Percentiles rank a stretch among this genome's conserved stretches.
Evolutionary conservation across 352 stramenopile species (phyloP).

Genomic region (Phytopythium aichiense): DNA sequence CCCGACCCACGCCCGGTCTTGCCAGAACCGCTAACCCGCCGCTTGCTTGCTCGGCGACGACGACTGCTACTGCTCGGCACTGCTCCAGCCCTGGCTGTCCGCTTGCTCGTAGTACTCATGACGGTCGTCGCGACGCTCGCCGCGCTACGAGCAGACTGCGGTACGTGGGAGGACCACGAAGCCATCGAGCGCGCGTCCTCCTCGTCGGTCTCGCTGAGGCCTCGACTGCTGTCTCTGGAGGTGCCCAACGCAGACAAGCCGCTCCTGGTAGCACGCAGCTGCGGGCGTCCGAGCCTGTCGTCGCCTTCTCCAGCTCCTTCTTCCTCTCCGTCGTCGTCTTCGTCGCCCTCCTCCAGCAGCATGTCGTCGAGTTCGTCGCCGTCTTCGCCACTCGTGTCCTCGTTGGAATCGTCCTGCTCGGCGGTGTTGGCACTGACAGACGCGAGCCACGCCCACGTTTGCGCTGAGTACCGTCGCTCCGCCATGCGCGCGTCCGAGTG

Average conservation of each 20-base stretch:
- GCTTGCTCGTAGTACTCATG: slow-evolving; percentile 6
- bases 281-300: not conserved
- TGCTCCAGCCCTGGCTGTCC: not conserved
- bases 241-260: not conserved
- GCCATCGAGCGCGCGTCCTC: slow-evolving; percentile 3
- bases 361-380: slow-evolving; percentile 14
- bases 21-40: slow-evolving; percentile 13
- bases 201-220: not conserved
- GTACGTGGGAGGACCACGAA: not conserved
- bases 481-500: slow-evolving; percentile 51
- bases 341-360: slow-evolving; percentile 12
- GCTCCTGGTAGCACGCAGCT: not conserved
- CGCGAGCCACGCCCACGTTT: slow-evolving; percentile 52
- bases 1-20: slow-evolving; percentile 10
- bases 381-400: slow-evolving; percentile 5
- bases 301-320: not conserved
- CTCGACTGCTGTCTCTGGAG: not conserved
- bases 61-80: not conserved
- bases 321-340: slow-evolving; percentile 20
- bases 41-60: slow-evolving; percentile 11
- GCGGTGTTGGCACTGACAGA: slow-evolving; percentile 9
- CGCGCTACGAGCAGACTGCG: slow-evolving; percentile 16
- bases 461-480: slow-evolving; percentile 36
- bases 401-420: slow-evolving; percentile 8
- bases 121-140: slow-evolving; percentile 15